Evolutionary conservation across 2,329 filamentous ascomycete genomes (phyloP), one percentile per base, ranked within the genome.

Genomic region (Pseudodiploospora longispora): DNA sequence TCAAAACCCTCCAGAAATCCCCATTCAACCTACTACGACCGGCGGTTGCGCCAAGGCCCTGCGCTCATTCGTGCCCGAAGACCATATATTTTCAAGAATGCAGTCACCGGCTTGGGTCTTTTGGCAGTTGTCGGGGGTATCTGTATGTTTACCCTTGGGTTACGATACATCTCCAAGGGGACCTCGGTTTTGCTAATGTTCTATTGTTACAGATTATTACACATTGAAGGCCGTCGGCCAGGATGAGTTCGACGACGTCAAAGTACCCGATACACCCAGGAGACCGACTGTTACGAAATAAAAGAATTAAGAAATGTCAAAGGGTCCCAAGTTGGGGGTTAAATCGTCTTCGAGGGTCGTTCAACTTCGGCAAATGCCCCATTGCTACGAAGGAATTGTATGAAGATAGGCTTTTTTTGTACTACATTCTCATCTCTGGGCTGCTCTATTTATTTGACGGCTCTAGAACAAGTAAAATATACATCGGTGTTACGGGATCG

Each of bases 221-320:
- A 80, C 77, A 4, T 84, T 98, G 61, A 78, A 74, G 53, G 88
- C 87, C 43, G 86, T 98, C 59, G 88, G 91, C 36, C 93, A 97
- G 67, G 93, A 97, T 65, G 87, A 96, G 54, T 98, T 98, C 69
- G 87, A 90, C 46, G 93, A 98, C 62, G 90, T 97, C 56, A 83
- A 88, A 61, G 83, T 97, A 33, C 93, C 93, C 29, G 85, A 87
- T 61, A 72, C 76, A 42, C 83, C 87, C 39, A 64, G 67, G 40
- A 68, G 74, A 47, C 64, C 70, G n/a, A 58, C 67, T 34, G 62
- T 67, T 37, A 47, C 59, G 30, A 65, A 61, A 48, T 64, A 46
- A 42, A 19, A 19, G 3, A 19, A 19, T 19, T 19, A 19, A 19
- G 19, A 19, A 19, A 19, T 19, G 19, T 19, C 19, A 19, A 19